Conservation (phyloP, 345 rosid species). For the Streptanthus diversifolius region DNA sequence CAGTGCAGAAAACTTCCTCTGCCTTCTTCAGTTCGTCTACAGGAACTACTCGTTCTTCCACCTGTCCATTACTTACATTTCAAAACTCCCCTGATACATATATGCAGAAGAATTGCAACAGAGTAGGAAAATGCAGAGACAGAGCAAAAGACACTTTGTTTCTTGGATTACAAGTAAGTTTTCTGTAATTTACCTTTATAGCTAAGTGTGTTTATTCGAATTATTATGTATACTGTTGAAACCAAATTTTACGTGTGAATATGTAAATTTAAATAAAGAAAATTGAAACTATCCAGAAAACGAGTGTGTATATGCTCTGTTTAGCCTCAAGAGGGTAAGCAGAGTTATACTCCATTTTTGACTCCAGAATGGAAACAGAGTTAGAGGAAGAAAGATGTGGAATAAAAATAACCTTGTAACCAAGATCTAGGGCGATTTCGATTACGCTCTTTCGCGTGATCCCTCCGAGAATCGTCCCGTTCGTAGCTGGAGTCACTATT, state of each 20-base stretch:
- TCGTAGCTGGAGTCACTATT: constrained; percentile 69
- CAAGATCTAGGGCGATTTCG: constrained; percentile 64
- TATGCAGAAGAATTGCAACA: neutral
- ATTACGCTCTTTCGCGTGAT: constrained; percentile 71
- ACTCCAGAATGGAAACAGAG: neutral
- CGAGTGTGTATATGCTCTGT: neutral
- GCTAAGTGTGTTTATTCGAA: neutral
- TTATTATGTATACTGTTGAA: neutral
- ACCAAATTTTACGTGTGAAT: neutral
- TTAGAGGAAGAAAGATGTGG: neutral
- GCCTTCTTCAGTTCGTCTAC: constrained; percentile 59
- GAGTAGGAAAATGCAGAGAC: neutral
- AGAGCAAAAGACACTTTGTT: neutral
- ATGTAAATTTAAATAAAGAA: neutral
- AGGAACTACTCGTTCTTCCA: constrained; percentile 53
- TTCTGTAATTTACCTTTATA: neutral
- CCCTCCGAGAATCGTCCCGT: constrained; percentile 76
- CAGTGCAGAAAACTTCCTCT: constrained; percentile 80
- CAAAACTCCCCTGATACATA: neutral
- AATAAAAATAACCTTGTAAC: constrained; percentile 50
- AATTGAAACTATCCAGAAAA: neutral
- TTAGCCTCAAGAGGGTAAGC: neutral
- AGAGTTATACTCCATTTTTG: neutral
- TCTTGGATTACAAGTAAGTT: neutral
- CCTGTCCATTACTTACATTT: constrained; percentile 35